phyloP scores from a whole-genome alignment of 805 yeast genomes.

The Grigorovia yakushimaensis region DNA sequence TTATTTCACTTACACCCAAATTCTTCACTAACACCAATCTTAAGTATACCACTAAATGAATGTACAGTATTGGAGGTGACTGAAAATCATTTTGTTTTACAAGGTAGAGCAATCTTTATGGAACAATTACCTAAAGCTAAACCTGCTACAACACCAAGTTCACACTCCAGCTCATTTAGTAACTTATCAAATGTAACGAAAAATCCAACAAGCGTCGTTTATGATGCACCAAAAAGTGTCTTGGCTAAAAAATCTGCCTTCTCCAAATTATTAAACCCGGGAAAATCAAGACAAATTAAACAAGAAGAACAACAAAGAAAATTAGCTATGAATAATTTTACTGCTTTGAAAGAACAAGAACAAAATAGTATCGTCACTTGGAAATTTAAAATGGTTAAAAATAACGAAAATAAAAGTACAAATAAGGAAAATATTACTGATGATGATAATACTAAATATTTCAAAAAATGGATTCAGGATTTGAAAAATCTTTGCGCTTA shows the following conservation, averaged over 20 bases:
- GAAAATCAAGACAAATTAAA: slow-evolving; percentile 5
- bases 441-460: slow-evolving; percentile 36
- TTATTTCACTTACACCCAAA: slow-evolving; percentile 1
- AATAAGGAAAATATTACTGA: no score
- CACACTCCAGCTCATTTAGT: slow-evolving; percentile 1
- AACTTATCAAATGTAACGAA: slow-evolving; percentile 2
- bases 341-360: slow-evolving; percentile 4
- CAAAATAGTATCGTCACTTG: slow-evolving; percentile 14
- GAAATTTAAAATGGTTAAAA: slow-evolving; percentile 20
- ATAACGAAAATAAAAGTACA: slow-evolving; percentile 18
- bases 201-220: not conserved
- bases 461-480: slow-evolving; percentile 46
- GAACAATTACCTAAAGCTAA: slow-evolving; percentile 11
- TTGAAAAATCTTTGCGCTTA: slow-evolving; percentile 42
- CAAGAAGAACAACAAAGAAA: slow-evolving; percentile 4
- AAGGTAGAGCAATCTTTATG: slow-evolving; percentile 26
- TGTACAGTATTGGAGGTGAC: slow-evolving; percentile 26
- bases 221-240: not conserved
- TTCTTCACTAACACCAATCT: slow-evolving; percentile 31
- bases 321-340: slow-evolving; percentile 3
- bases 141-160: not conserved
- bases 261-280: slow-evolving; percentile 7
- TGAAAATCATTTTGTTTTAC: slow-evolving; percentile 33
- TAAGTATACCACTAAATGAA: slow-evolving; percentile 33
- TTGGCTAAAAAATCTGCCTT: slow-evolving; percentile 6